These are phyloP conservation scores for Quercus dentata DNA, from an alignment of 306 rosid species.

Conservation along the genomic window DNA sequence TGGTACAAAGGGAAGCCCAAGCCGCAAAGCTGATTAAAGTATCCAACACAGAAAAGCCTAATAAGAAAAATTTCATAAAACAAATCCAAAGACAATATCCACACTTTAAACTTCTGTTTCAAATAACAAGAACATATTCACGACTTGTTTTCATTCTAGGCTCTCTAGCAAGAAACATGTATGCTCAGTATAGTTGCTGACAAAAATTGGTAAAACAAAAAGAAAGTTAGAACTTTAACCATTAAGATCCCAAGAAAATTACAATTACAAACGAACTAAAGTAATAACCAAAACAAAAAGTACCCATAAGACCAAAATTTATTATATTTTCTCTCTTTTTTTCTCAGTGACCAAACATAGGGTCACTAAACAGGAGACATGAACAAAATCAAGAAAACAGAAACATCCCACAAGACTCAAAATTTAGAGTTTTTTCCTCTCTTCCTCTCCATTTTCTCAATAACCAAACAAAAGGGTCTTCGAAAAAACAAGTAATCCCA, in stretches of 20 bases:
- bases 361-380: too few species aligned
- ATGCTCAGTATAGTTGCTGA: not conserved
- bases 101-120: not conserved
- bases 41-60: not conserved
- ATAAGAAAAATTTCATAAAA: not conserved
- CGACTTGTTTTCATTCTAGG: not conserved
- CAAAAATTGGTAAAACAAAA: not conserved
- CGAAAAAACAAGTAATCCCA: not conserved
- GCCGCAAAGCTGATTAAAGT: conserved; percentile 50
- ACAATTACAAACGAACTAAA: too few species aligned
- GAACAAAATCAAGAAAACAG: not conserved
- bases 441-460: not conserved
- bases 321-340: not conserved
- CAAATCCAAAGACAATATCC: not conserved
- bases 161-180: not conserved
- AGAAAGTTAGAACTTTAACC: not conserved
- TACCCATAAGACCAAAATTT: not conserved
- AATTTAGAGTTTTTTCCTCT: not conserved
- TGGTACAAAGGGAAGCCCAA: conserved; percentile 85
- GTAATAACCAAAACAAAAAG: not conserved
- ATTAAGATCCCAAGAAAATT: not conserved
- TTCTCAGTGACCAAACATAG: too few species aligned
- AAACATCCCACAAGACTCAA: not conserved
- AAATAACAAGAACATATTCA: not conserved
- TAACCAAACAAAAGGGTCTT: not conserved